phyloP scores from a whole-genome alignment of 2,329 filamentous ascomycete species.

The Neobulgaria alba region DNA sequence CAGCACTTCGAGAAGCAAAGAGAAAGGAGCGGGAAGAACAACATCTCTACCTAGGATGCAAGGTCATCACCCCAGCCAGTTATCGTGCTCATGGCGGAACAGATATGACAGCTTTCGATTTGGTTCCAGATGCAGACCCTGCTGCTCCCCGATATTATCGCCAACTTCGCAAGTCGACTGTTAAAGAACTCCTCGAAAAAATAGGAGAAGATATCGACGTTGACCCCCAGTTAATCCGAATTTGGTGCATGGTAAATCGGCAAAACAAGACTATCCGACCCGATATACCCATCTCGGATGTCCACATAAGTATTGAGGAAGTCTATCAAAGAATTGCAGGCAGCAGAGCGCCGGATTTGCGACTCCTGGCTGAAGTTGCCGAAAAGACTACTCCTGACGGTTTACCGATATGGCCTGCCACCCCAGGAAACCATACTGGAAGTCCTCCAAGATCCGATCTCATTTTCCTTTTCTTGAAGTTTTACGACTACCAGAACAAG shows the following conservation, averaged over 20 bases:
- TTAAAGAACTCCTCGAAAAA: conserved; percentile 63
- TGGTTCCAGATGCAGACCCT: conserved; percentile 28
- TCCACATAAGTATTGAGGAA: conserved; percentile 70
- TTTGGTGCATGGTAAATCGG: conserved; percentile 97
- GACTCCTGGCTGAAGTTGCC: conserved; percentile 79
- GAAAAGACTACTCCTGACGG: conserved; percentile 60
- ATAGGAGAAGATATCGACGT: conserved; percentile 63
- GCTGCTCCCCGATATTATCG: conserved; percentile 66
- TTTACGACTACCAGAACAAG: conserved; percentile 76
- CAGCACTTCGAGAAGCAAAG: conserved; percentile 62
- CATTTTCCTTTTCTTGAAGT: conserved; percentile 85
- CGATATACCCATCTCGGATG: conserved; percentile 75
- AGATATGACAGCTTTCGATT: conserved; percentile 52
- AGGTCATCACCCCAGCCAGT: conserved; percentile 71
- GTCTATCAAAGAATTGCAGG: conserved; percentile 55
- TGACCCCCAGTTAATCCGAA: conserved; percentile 62
- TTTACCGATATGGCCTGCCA: conserved; percentile 62
- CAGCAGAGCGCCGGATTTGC: conserved; percentile 59
- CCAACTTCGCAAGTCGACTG: conserved; percentile 63
- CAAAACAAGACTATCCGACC: conserved; percentile 95
- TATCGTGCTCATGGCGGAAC: conserved; percentile 77
- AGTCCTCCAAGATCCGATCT: conserved; percentile 49
- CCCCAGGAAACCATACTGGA: conserved; percentile 44
- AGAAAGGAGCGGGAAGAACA: conserved; percentile 89
- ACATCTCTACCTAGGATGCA: conserved; percentile 82